Evolutionary conservation across 176 grass and related monocot species (phyloP), one percentile per base, ranked within the genome.

Genomic region (Coix lacrymajobi): DNA sequence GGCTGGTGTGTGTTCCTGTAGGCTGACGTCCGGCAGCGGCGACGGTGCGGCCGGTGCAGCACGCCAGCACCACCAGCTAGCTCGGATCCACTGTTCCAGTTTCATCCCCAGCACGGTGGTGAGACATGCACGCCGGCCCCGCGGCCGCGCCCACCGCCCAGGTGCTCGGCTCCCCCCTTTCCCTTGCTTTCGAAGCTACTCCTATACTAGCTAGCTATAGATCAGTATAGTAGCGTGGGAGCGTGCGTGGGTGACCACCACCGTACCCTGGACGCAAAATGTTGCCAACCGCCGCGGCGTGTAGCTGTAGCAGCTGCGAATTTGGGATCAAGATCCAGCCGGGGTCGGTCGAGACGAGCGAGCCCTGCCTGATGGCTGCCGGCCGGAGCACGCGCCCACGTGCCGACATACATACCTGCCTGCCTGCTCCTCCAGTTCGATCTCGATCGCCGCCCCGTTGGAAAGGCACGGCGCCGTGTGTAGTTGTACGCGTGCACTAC

Each of bases 171-270:
- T n/a, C n/a, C n/a, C n/a, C n/a, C 14, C 14, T 1, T 19, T 79
- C 16, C 60, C 78, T 68, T 83, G 54, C 38, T 36, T 14, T 64
- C 39, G 32, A 83, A 74, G 80, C 80, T n/a, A n/a, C n/a, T n/a
- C n/a, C n/a, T n/a, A n/a, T n/a, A n/a, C n/a, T 39, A 7, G 62
- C 62, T 11, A 16, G 38, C 38, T 29, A 19, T n/a, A n/a, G n/a
- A n/a, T n/a, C n/a, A n/a, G n/a, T n/a, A n/a, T n/a, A n/a, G n/a
- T n/a, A n/a, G n/a, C n/a, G n/a, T n/a, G n/a, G n/a, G n/a, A n/a
- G 67, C 67, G 67, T 51, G 48, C 4, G 48, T n/a, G 67, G 34
- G 80, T 62, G 80, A 46, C 80, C 80, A 85, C 51, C 46, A 12
- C n/a, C n/a, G 8, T 31, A 7, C 16, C 46, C 48, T 20, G 48